Evolutionary conservation across 139 green algal species (phyloP).

Genomic region (Asterochloris erici): DNA sequence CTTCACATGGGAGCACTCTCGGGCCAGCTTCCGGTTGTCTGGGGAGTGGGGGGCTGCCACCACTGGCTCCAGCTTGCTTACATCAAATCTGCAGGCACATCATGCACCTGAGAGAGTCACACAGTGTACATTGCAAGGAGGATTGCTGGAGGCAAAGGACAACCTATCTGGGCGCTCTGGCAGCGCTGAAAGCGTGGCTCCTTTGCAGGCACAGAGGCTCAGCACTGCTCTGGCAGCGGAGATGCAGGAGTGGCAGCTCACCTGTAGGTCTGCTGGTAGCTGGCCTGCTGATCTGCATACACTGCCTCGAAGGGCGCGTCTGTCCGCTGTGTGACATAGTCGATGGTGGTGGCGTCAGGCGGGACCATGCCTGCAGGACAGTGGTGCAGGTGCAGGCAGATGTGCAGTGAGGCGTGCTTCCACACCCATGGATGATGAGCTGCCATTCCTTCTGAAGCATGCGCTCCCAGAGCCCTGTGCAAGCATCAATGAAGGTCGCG

Average conservation of each 20-base stretch:
- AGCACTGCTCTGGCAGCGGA: background rate
- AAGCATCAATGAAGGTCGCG: too few relatives aligned
- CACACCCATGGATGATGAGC: background rate
- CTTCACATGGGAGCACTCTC: conserved; percentile 72
- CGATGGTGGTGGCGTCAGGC: conserved; percentile 90
- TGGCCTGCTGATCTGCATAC: conserved; percentile 70
- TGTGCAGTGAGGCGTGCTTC: background rate
- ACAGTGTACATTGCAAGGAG: too few relatives aligned
- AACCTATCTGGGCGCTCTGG: too few relatives aligned
- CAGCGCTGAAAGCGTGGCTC: too few relatives aligned
- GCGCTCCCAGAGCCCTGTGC: background rate
- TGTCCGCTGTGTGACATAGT: conserved; percentile 83
- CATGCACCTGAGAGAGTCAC: conserved; percentile 15
- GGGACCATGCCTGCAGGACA: conserved; percentile 42
- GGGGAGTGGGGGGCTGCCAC: conserved; percentile 93
- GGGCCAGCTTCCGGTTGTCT: conserved; percentile 90
- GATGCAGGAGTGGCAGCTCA: background rate
- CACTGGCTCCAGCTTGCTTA: conserved; percentile 90
- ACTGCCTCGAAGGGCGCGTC: conserved; percentile 71
- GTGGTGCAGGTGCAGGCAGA: background rate
- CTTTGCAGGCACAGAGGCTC: background rate
- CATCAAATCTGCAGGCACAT: conserved; percentile 66
- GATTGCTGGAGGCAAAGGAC: too few relatives aligned
- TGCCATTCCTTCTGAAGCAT: background rate
- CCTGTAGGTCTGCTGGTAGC: conserved; percentile 57